Percentiles rank a stretch among this genome's conserved stretches.
phyloP scores from a whole-genome alignment of 1,284 basidiomycete genomes.

The Volvariella surrecta region DNA sequence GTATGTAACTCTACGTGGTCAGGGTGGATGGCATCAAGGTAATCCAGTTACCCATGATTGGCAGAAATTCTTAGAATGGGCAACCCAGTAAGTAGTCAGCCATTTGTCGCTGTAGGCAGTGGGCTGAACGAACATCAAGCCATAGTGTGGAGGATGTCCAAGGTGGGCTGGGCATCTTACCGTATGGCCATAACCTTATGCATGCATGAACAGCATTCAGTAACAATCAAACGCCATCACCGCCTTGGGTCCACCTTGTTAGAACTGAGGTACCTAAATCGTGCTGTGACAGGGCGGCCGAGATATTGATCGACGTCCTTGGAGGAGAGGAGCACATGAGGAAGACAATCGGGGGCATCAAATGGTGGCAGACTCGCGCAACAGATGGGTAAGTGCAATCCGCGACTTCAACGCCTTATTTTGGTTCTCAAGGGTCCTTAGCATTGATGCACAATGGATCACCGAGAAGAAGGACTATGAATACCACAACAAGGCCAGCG shows the following conservation, averaged over 20 bases:
- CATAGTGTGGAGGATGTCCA: constrained; percentile 85
- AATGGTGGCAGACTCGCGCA: constrained; percentile 97
- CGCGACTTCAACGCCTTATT: constrained; percentile 1
- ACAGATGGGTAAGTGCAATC: constrained; percentile 44
- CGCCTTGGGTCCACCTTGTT: constrained; percentile 83
- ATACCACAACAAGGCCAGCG: constrained; percentile 27
- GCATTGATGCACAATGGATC: constrained; percentile 89
- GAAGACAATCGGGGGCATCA: constrained; percentile 78
- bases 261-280: constrained; percentile 68
- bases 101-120: not conserved
- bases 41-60: constrained; percentile 4
- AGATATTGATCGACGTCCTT: constrained; percentile 69
- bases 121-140: constrained; percentile 19
- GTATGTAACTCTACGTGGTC: constrained; percentile 25
- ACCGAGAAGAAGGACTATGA: constrained; percentile 70
- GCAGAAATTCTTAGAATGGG: constrained; percentile 53
- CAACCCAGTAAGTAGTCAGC: constrained; percentile 35
- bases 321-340: constrained; percentile 76
- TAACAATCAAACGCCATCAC: constrained; percentile 80
- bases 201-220: constrained; percentile 39
- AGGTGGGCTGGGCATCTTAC: constrained; percentile 20
- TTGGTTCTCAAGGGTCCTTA: constrained; percentile 20
- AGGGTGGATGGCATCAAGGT: not conserved
- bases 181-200: not conserved
- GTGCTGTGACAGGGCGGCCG: constrained; percentile 75